A percentile compares a stretch with the other conserved stretches of the same genome.
Conservation (phyloP, 1,139 yeast genomes). For the Candida buenavistaensis region DNA sequence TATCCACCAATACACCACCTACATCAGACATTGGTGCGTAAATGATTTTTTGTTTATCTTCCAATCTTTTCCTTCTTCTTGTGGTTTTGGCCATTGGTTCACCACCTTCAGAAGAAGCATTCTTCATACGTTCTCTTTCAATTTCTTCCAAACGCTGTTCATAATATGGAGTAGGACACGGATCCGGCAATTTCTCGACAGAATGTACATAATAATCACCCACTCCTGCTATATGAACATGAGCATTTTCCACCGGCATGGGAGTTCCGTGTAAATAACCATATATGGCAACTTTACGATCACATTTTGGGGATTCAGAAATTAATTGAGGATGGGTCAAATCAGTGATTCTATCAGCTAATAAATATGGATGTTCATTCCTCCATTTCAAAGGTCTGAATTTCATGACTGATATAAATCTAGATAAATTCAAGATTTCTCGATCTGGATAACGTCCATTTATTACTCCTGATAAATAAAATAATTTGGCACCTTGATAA, state of each 20-base stretch:
- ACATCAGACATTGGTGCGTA: slow-evolving; percentile 99
- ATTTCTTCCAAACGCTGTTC: slow-evolving; percentile 82
- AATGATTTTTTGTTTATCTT: slow-evolving; percentile 89
- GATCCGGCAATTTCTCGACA: slow-evolving; percentile 92
- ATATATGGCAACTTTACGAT: slow-evolving; percentile 86
- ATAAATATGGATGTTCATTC: slow-evolving; percentile 92
- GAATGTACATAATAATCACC: slow-evolving; percentile 81
- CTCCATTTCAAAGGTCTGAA: slow-evolving; percentile 98
- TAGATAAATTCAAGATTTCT: slow-evolving; percentile 84
- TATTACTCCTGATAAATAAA: slow-evolving; percentile 91
- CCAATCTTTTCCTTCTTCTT: slow-evolving; percentile 84
- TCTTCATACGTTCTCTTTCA: slow-evolving; percentile 68
- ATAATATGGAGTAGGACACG: slow-evolving; percentile 95
- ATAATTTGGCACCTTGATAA: slow-evolving; percentile 95
- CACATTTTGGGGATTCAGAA: slow-evolving; percentile 77
- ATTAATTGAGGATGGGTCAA: slow-evolving; percentile 87
- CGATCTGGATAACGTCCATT: slow-evolving; percentile 98
- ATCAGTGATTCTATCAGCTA: slow-evolving; percentile 93
- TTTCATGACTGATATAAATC: slow-evolving; percentile 96
- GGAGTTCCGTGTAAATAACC: slow-evolving; percentile 97
- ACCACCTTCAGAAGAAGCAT: slow-evolving; percentile 62
- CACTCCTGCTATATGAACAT: slow-evolving; percentile 92
- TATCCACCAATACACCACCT: slow-evolving; percentile 95
- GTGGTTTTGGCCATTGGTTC: slow-evolving; percentile 52
- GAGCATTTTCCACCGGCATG: slow-evolving; percentile 66